phyloP scores from a whole-genome alignment of 2,329 filamentous ascomycete genomes.

The Pseudocercospora musae region DNA sequence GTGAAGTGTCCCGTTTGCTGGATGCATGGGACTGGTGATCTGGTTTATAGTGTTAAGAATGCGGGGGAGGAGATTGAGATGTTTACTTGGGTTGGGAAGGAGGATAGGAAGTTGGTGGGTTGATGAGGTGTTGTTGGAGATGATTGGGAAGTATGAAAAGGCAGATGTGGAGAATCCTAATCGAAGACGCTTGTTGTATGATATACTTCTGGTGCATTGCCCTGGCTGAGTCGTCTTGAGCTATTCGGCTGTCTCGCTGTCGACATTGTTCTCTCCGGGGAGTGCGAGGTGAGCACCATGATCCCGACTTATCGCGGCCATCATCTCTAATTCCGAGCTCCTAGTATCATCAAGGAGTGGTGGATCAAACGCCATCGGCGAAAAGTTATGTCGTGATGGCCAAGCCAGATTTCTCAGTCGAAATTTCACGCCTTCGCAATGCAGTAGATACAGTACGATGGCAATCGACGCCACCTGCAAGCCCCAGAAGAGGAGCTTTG shows the following conservation, averaged over 20 bases:
- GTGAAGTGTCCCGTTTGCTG: conserved; percentile 51
- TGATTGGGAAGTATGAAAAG: conserved; percentile 26
- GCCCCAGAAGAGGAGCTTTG: background rate
- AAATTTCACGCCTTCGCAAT: background rate
- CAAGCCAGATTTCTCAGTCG: background rate
- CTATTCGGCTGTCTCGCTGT: background rate
- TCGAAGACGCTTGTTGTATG: no score
- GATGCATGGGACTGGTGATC: conserved; percentile 47
- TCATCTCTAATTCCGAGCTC: background rate
- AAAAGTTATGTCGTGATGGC: background rate
- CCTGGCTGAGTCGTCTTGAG: background rate
- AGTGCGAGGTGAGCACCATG: background rate
- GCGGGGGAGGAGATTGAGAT: conserved; percentile 49
- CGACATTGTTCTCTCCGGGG: background rate
- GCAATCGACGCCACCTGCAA: background rate
- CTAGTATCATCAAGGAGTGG: background rate
- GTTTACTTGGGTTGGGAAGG: conserved; percentile 39
- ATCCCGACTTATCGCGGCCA: background rate
- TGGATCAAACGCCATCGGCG: background rate
- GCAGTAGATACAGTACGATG: background rate
- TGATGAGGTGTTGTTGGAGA: conserved; percentile 33
- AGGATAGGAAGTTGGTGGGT: conserved; percentile 47
- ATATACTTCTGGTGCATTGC: no score
- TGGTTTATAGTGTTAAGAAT: conserved; percentile 42
- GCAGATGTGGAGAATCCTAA: background rate